These are phyloP conservation scores for Zizania palustris DNA, from an alignment of 202 grass and related monocot genomes.

Conservation along the genomic window DNA sequence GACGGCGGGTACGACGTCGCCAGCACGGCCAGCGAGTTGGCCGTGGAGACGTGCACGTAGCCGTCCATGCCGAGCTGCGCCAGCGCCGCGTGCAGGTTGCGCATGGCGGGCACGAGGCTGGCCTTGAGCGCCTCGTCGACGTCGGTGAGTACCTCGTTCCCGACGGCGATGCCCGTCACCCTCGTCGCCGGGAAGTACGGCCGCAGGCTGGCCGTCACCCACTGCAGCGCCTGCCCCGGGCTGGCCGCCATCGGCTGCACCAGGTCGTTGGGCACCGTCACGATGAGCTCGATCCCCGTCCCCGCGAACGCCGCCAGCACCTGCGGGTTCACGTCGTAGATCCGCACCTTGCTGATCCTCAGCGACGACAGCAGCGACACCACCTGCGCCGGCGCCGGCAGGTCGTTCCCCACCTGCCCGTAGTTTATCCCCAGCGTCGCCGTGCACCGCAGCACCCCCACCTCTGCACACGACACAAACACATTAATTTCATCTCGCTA, in stretches of 20 bases:
- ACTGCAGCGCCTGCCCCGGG: conserved; percentile 59
- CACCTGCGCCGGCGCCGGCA: conserved; percentile 64
- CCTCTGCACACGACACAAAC: conserved; percentile 53
- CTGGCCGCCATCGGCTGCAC: conserved; percentile 51
- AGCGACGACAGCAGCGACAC: conserved; percentile 67
- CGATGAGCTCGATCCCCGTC: conserved; percentile 73
- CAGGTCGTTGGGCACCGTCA: conserved; percentile 86
- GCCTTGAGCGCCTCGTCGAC: conserved; percentile 71
- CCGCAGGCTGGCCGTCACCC: conserved; percentile 59
- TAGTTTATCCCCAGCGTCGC: conserved; percentile 91
- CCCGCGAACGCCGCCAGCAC: conserved; percentile 74
- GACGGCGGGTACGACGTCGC: conserved; percentile 89
- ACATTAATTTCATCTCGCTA: conserved; percentile 22
- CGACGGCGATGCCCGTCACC: conserved; percentile 81
- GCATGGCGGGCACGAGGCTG: conserved; percentile 86
- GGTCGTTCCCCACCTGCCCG: conserved; percentile 90
- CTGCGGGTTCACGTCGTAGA: conserved; percentile 88
- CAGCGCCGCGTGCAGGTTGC: conserved; percentile 69
- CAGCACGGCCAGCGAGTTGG: conserved; percentile 78
- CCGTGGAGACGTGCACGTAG: conserved; percentile 77
- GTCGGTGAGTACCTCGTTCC: conserved; percentile 82
- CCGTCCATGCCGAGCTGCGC: conserved; percentile 70
- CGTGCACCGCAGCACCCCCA: conserved; percentile 44
- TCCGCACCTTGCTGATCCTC: conserved; percentile 67
- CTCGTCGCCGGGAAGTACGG: conserved; percentile 79